These are phyloP conservation scores for Boechera divaricarpa DNA, from an alignment of 345 rosid species.

Conservation along the genomic window DNA sequence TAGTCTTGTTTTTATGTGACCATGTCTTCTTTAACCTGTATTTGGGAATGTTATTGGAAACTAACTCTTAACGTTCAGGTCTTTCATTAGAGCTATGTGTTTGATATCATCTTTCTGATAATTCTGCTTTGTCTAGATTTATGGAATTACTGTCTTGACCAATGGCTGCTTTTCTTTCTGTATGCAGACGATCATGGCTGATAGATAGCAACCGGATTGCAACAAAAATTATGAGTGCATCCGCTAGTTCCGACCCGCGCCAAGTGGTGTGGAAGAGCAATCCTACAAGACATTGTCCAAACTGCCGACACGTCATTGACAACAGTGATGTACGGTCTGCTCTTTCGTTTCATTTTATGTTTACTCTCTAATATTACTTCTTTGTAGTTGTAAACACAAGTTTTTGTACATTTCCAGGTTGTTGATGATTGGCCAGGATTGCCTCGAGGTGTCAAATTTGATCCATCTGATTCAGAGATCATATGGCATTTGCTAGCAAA, in stretches of 20 bases:
- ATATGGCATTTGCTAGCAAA: conserved; percentile 88
- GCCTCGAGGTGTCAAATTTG: conserved; percentile 92
- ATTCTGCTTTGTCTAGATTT: not conserved
- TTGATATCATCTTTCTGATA: conserved; percentile 5
- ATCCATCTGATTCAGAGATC: conserved; percentile 94
- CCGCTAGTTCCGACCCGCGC: conserved; percentile 51
- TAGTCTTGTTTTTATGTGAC: not conserved
- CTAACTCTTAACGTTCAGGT: conserved; percentile 8
- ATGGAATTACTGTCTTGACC: not conserved
- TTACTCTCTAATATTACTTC: not conserved
- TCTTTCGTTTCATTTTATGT: not conserved
- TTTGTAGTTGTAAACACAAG: not conserved
- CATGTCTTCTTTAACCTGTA: not conserved
- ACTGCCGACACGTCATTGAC: conserved; percentile 74
- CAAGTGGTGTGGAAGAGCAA: conserved; percentile 76
- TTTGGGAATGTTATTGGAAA: conserved; percentile 4
- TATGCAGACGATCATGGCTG: conserved; percentile 81
- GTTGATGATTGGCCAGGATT: conserved; percentile 89
- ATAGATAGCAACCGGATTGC: conserved; percentile 84
- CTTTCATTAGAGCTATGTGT: not conserved
- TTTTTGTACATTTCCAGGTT: conserved; percentile 53
- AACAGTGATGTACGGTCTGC: conserved; percentile 72
- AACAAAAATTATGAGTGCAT: conserved; percentile 86
- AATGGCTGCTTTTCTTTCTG: conserved; percentile 1
- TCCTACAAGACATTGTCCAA: conserved; percentile 85